Percentiles rank a stretch among this genome's conserved stretches.
Evolutionary conservation across 495 filamentous ascomycete species (phyloP).

Genomic region (Neurospora tetrasperma): DNA sequence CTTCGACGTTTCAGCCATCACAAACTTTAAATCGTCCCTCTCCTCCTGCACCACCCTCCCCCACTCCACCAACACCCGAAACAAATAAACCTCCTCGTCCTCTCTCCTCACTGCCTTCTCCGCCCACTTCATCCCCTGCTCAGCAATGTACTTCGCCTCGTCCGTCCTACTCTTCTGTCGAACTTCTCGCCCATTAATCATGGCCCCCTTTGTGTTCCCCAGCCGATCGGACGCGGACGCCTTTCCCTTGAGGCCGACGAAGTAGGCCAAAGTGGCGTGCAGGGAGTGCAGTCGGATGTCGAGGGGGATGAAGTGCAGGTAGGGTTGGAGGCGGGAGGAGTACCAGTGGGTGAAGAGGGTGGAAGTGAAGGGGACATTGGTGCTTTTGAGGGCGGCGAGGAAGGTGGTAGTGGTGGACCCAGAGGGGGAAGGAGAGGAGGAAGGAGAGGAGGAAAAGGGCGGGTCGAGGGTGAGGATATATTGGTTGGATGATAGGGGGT

Average conservation of each 20-base stretch:
- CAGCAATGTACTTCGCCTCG: slow-evolving; percentile 50
- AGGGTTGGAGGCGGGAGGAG: slow-evolving; percentile 56
- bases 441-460: neutral
- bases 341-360: slow-evolving; percentile 68
- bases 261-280: slow-evolving; percentile 57
- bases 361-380: slow-evolving; percentile 52
- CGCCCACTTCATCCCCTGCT: slow-evolving; percentile 56
- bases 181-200: slow-evolving; percentile 38
- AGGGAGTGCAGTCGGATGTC: slow-evolving; percentile 58
- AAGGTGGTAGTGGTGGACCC: neutral
- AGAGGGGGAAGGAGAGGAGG: neutral
- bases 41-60: slow-evolving; percentile 52
- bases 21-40: slow-evolving; percentile 33
- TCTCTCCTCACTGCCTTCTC: slow-evolving; percentile 56
- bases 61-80: slow-evolving; percentile 69
- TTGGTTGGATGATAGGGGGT: slow-evolving; percentile 12
- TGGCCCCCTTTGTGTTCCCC: slow-evolving; percentile 16
- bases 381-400: slow-evolving; percentile 41
- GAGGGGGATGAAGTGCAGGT: slow-evolving; percentile 70
- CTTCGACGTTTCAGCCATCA: slow-evolving; percentile 31
- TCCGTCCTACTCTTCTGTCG: slow-evolving; percentile 18
- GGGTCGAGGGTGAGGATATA: slow-evolving; percentile 58
- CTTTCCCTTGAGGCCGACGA: slow-evolving; percentile 29
- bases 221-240: neutral
- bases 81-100: slow-evolving; percentile 80